Percentiles rank a stretch among this genome's conserved stretches.
These are phyloP conservation scores for Diplosphaera chodatii DNA, from an alignment of 139 green algal species.

Conservation along the genomic window DNA sequence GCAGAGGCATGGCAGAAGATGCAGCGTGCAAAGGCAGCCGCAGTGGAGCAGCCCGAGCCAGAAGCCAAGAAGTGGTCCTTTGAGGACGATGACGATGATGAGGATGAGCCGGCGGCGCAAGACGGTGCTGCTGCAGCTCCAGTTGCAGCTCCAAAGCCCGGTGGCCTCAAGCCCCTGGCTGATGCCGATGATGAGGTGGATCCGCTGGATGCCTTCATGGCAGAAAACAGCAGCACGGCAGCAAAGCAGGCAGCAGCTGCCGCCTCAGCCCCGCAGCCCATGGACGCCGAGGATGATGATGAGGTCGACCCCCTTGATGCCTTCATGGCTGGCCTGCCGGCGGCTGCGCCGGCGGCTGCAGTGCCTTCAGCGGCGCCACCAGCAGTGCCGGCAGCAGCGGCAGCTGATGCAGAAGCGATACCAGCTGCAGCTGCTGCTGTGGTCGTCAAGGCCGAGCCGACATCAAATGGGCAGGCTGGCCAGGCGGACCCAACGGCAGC, in stretches of 20 bases:
- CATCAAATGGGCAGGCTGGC: not conserved
- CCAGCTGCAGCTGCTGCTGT: slow-evolving; percentile 4
- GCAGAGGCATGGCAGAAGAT: slow-evolving; percentile 62
- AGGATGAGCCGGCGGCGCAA: not conserved
- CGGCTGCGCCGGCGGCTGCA: slow-evolving; percentile 28
- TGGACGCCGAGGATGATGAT: slow-evolving; percentile 30
- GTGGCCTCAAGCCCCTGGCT: not conserved
- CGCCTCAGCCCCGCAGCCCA: not conserved
- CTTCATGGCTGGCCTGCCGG: slow-evolving; percentile 75
- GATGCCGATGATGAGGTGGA: slow-evolving; percentile 50
- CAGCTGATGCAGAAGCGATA: not conserved
- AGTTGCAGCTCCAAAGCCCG: no score
- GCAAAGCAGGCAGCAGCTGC: not conserved
- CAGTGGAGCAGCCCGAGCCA: not conserved
- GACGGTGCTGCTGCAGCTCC: not conserved
- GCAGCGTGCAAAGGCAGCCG: not conserved
- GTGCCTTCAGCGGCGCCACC: slow-evolving; percentile 16
- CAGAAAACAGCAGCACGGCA: slow-evolving; percentile 10
- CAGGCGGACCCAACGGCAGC: not conserved
- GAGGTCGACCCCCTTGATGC: slow-evolving; percentile 89
- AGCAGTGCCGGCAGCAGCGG: not conserved
- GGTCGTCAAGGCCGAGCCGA: slow-evolving; percentile 2
- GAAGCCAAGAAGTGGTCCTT: slow-evolving; percentile 14
- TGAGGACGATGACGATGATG: slow-evolving; percentile 16
- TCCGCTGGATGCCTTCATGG: slow-evolving; percentile 83